Percentiles rank a stretch among this genome's conserved stretches.
Evolutionary conservation across 345 rosid species (phyloP).

Genomic region (Kandelia obovata): DNA sequence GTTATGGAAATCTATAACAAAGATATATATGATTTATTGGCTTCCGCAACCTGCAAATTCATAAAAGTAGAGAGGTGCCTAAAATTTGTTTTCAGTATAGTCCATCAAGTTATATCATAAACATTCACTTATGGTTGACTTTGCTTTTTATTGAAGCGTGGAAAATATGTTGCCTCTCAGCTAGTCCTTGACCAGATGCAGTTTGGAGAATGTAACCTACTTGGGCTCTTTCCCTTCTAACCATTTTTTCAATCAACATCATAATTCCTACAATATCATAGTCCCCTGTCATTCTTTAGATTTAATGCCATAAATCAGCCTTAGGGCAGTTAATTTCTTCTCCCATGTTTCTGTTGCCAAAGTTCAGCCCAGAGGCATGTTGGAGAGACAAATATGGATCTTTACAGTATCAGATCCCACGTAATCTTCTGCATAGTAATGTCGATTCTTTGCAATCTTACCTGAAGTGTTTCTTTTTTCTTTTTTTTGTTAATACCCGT

Average conservation of each 20-base stretch:
- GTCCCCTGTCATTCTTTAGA: not conserved
- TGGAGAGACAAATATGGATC: constrained; percentile 93
- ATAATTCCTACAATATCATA: too few relatives aligned
- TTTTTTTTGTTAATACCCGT: too few relatives aligned
- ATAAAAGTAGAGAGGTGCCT: constrained; percentile 73
- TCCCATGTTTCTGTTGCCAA: too few relatives aligned
- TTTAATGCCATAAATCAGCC: too few relatives aligned
- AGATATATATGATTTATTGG: constrained; percentile 81
- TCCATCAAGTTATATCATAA: not conserved
- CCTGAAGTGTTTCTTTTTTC: not conserved
- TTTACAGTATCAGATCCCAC: constrained; percentile 88
- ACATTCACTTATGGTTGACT: constrained; percentile 7
- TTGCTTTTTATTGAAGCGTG: constrained; percentile 47
- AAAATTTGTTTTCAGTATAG: not conserved
- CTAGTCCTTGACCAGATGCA: constrained; percentile 89
- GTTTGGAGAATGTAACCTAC: constrained; percentile 69
- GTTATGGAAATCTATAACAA: constrained; percentile 81
- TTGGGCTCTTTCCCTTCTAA: not conserved
- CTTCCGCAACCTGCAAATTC: constrained; percentile 89
- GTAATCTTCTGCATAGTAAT: constrained; percentile 92
- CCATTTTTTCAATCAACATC: not conserved
- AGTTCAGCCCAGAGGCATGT: constrained; percentile 88
- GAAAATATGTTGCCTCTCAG: constrained; percentile 80
- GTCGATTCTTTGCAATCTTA: constrained; percentile 6
- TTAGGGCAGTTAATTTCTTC: too few relatives aligned